Evolutionary conservation across 306 rosid species (phyloP).

Genomic region (Sicyos baderoa): DNA sequence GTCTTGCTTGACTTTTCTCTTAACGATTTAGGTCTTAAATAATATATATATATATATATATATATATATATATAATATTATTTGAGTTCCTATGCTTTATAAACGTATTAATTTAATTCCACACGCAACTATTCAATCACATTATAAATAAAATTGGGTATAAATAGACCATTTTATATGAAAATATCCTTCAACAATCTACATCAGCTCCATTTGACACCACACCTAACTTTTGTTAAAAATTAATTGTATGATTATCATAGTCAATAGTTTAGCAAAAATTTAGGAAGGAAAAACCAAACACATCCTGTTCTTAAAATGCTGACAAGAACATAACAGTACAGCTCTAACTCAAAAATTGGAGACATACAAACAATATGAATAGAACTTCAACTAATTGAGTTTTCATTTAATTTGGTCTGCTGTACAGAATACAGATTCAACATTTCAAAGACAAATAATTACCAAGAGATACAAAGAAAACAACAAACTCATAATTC

Average conservation of each 20-base stretch:
- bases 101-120: background rate
- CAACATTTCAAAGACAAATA: background rate
- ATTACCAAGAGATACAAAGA: background rate
- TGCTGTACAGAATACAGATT: conserved; percentile 8
- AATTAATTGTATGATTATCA: background rate
- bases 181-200: background rate
- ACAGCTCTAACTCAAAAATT: background rate
- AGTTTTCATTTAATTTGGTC: background rate
- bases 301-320: background rate
- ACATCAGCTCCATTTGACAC: background rate
- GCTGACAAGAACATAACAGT: background rate
- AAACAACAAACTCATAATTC: background rate
- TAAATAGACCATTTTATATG: background rate
- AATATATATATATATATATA: too few species aligned
- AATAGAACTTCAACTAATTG: background rate
- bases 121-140: background rate
- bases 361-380: background rate
- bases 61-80: background rate
- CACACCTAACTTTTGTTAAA: background rate
- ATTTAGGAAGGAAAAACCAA: background rate
- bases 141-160: background rate
- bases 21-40: too few species aligned
- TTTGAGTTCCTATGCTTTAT: background rate
- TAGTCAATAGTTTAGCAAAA: background rate
- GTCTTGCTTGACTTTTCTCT: too few species aligned